Evolutionary conservation across 2,329 filamentous ascomycete species (phyloP), one percentile per base, ranked within the genome.

Genomic region (Ophiostoma pallidulum): DNA sequence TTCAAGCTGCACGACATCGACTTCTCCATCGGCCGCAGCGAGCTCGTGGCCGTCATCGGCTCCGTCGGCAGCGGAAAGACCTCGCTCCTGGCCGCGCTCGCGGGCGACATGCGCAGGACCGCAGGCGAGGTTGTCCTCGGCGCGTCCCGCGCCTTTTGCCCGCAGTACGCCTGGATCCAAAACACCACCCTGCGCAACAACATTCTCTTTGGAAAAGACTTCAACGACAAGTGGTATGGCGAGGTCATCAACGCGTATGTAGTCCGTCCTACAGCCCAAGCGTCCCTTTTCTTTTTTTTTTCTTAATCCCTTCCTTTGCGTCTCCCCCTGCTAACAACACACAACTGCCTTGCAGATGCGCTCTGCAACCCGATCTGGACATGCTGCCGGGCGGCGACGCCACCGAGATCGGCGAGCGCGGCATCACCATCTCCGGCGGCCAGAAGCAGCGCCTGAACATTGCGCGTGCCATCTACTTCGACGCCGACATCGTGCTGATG

Each of bases 121-220:
- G 69, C 67, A 4, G 89, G 89, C 10, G 74, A 83, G 32, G 75
- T 94, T 6, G 75, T 78, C 0, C 75, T 92, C 56, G 86, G 90
- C 35, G 87, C 87, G 0, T 82, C 80, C 3, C 75, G 90, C 52
- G 87, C 91, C 0, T 96, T 95, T 58, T 97, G 92, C 55, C 91
- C 91, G 0, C 91, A 98, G 61, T 95, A 95, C 60, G 87, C 92
- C 0, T 98, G 92, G 92, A 95, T 98, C 41, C 91, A 97, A 61
- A 97, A 97, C 59, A 75, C 88, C 0, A 86, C 84, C 1, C 77
- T 97, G 4, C 81, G 80, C 52, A 80, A 95, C 29, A 98, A 98
- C 59, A 94, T 98, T 50, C 66, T 88, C 0, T 97, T 97, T 59
- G 91, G 91, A 10, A 91, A 88, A 56, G 76, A 80, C 0, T 77